A percentile compares a stretch with the other conserved stretches of the same genome.
These are phyloP conservation scores for Ziziphus jujuba DNA, from an alignment of 306 rosid species.

Conservation along the genomic window DNA sequence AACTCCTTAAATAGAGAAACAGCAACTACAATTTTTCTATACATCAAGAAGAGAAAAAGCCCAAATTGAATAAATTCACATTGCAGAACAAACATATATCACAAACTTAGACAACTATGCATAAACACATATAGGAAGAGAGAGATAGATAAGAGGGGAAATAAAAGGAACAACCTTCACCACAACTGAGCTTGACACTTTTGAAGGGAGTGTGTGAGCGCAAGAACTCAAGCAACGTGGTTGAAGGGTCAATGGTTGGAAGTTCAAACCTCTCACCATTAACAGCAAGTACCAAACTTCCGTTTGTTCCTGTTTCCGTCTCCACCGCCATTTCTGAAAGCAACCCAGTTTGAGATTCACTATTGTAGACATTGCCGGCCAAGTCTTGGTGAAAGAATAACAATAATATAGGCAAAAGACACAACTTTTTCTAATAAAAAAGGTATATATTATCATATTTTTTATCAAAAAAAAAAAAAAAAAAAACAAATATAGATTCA, in stretches of 20 bases:
- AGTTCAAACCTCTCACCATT: constrained; percentile 68
- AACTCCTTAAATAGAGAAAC: too few relatives aligned
- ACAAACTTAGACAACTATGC: not conserved
- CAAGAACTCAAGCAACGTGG: constrained; percentile 70
- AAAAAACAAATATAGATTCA: too few relatives aligned
- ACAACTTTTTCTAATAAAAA: too few relatives aligned
- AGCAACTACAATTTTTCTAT: too few relatives aligned
- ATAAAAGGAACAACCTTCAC: constrained; percentile 54
- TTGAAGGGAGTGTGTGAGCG: constrained; percentile 67
- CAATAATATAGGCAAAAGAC: too few relatives aligned
- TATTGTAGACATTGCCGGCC: too few relatives aligned
- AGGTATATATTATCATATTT: too few relatives aligned
- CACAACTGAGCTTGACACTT: constrained; percentile 85
- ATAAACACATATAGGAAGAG: not conserved
- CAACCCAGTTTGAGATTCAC: not conserved
- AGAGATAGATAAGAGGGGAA: not conserved
- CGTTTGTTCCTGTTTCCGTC: not conserved
- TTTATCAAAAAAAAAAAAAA: too few relatives aligned
- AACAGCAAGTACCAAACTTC: constrained; percentile 51
- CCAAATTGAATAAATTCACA: too few relatives aligned
- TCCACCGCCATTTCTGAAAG: constrained; percentile 37
- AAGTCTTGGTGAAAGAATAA: too few relatives aligned
- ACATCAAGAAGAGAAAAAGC: too few relatives aligned
- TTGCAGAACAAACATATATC: too few relatives aligned
- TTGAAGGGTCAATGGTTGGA: constrained; percentile 57